These are phyloP conservation scores for Ajuga chamaepitys DNA, from an alignment of 257 asterid species.

Conservation along the genomic window DNA sequence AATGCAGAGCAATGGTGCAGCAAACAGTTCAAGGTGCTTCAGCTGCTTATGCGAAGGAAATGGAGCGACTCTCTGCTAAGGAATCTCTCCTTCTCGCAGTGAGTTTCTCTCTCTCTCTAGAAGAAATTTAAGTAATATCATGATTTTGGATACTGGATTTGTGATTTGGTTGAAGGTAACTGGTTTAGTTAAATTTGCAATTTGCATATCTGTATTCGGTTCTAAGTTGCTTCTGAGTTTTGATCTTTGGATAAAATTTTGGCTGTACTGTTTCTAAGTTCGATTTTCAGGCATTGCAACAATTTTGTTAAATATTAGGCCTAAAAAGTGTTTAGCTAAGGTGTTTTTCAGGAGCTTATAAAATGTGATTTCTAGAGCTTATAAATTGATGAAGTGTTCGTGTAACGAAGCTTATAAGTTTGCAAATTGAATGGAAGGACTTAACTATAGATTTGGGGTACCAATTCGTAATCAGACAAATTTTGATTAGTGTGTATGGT, in stretches of 20 bases:
- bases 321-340: too few relatives aligned
- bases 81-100: conserved; percentile 79
- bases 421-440: too few relatives aligned
- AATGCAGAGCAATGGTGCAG: conserved; percentile 56
- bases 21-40: conserved; percentile 57
- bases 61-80: conserved; percentile 75
- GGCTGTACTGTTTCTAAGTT: background rate
- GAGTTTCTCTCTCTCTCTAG: conserved; percentile 1
- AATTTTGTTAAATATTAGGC: background rate
- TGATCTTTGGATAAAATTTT: background rate
- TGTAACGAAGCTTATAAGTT: too few relatives aligned
- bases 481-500: too few relatives aligned
- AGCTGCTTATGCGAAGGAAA: conserved; percentile 71
- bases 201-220: background rate
- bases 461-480: too few relatives aligned
- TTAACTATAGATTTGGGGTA: too few relatives aligned
- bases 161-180: background rate
- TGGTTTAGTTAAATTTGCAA: background rate
- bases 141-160: background rate
- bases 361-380: too few relatives aligned
- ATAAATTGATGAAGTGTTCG: too few relatives aligned
- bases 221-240: background rate
- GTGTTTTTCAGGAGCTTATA: too few relatives aligned
- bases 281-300: background rate
- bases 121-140: conserved; percentile 1